phyloP scores from a whole-genome alignment of 2,329 filamentous ascomycete species.

The Aspergillus sclerotialis region DNA sequence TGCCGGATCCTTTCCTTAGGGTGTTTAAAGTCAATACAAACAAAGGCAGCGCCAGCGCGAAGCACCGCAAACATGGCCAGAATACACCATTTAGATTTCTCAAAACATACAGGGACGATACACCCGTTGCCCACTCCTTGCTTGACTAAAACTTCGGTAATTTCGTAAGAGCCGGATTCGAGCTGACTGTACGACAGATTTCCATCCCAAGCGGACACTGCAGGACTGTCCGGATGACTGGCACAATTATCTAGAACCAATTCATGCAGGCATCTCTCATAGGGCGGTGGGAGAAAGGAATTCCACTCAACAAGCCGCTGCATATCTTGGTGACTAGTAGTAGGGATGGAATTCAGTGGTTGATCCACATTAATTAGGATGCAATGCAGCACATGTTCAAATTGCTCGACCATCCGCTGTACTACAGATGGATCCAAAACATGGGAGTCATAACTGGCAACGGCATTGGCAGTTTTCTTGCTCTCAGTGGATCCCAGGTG shows the following conservation, averaged over 20 bases:
- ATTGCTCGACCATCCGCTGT: not conserved
- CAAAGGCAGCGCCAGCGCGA: constrained; percentile 7
- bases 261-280: constrained; percentile 5
- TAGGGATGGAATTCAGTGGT: constrained; percentile 1
- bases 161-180: constrained; percentile 16
- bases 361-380: constrained; percentile 1
- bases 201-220: constrained; percentile 20
- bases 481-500: too few species aligned
- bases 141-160: not conserved
- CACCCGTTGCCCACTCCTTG: not conserved
- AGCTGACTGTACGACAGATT: constrained; percentile 15
- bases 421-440: too few species aligned
- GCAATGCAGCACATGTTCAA: constrained; percentile 2
- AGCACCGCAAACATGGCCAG: constrained; percentile 6
- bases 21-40: constrained; percentile 4
- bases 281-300: constrained; percentile 2
- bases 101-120: not conserved
- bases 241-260: constrained; percentile 1
- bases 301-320: constrained; percentile 12
- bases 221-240: constrained; percentile 4
- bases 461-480: too few species aligned
- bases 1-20: constrained; percentile 1
- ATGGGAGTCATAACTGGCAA: too few species aligned
- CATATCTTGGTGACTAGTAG: not conserved
- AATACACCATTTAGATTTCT: constrained; percentile 3